Base-by-base conservation (phyloP, 2,329 filamentous ascomycete genomes). In the Diatrype stigma region DNA sequence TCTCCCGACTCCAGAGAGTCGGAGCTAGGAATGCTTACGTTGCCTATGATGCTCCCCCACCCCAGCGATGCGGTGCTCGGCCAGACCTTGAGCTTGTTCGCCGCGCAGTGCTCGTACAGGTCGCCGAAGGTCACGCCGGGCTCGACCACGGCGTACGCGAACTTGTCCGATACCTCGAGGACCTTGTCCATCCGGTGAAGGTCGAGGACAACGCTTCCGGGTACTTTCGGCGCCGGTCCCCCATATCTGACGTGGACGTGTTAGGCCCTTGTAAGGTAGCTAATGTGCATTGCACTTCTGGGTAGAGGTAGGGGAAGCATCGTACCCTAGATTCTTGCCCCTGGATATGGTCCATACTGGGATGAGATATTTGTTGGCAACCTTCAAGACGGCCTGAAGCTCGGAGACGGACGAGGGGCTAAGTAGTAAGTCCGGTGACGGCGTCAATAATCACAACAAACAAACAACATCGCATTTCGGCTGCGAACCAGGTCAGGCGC, bases 41-140 rank as follows among this genome's bases (percentile, higher is more conserved):
- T 79, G 2, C 77, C 77, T 21, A 79, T 59, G 4, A 79, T 69
- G 30, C 68, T 72, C 1, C 76, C 76, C 64, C 76, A 77, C 23
- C 75, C 76, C 8, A 80, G 65, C 22, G 73, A 75, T 1, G 77
- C 73, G 16, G 70, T 70, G 53, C 72, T 73, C 2, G 75, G 72
- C 76, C 74, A 77, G 5, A 77, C 67, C 48, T 67, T 69, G 48
- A 73, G 66, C 53, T 67, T 62, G 32, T 70, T 60, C 47, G 70
- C 65, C 19, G 64, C 63, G 52, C 73, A 72, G 54, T 73, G 66
- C 7, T 65, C 57, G 50, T 75, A 73, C 2, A 78, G 62, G 46
- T 75, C 70, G 22, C 68, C 68, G 49, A 75, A 78, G 0, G 72
- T 74, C 6, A 78, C 75, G 2, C 75, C 75, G 0, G 69, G 69